Evolutionary conservation across 1,284 basidiomycete genomes (phyloP).

Genomic region (Ustilago loliicola): DNA sequence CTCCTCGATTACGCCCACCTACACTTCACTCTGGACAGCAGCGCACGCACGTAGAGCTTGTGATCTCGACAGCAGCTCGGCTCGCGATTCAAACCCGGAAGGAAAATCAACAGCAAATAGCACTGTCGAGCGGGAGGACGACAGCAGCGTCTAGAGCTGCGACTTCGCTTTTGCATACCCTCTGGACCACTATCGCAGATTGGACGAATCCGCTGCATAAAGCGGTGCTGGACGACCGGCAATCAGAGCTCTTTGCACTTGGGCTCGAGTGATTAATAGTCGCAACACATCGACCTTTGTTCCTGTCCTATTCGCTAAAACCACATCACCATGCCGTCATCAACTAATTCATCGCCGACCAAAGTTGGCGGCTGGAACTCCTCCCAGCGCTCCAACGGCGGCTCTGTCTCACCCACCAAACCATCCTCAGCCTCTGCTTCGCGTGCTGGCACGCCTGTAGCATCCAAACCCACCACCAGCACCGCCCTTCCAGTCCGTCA

Average conservation of each 20-base stretch:
- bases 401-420: slow-evolving; percentile 42
- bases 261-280: too few relatives aligned
- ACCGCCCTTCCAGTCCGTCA: slow-evolving; percentile 14
- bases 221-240: too few relatives aligned
- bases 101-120: neutral
- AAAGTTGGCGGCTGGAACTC: slow-evolving; percentile 27
- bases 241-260: neutral
- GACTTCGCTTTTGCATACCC: neutral
- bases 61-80: neutral
- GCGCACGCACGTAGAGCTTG: neutral
- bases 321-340: slow-evolving; percentile 27
- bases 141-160: neutral
- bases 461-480: slow-evolving; percentile 5
- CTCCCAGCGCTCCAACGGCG: slow-evolving; percentile 35
- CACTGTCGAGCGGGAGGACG: neutral
- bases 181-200: neutral
- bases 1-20: neutral
- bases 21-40: neutral
- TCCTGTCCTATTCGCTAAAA: too few relatives aligned
- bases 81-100: neutral
- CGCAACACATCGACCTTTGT: neutral
- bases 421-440: slow-evolving; percentile 34
- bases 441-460: slow-evolving; percentile 35
- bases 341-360: slow-evolving; percentile 29
- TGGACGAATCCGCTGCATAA: neutral